Base-by-base conservation (phyloP, 176 grass and related monocot species). In the Oryza glumipatula region DNA sequence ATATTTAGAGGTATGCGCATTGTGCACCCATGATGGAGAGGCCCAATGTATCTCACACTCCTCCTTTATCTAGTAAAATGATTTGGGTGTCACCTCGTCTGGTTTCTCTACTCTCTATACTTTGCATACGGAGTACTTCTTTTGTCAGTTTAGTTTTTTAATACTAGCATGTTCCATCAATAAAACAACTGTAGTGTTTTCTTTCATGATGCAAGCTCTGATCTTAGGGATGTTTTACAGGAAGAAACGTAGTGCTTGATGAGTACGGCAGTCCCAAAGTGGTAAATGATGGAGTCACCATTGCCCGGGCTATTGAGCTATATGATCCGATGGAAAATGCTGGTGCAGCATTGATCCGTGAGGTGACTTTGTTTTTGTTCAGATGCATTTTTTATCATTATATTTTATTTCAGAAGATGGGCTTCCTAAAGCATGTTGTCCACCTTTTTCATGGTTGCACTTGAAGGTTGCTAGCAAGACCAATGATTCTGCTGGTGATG, bases 401-500 rank as follows among this genome's bases (percentile, higher is more conserved):
- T 74, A n/a, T 21, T 11, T n/a, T 74, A 70, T 70, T 71, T 39
- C 16, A 35, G 9, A 22, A 46, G 76, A 19, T 32, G 23, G 7
- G 65, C 41, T 67, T 67, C 17, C 33, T 61, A 61, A 86, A 41
- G 13, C 21, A 14, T 49, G 11, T 48, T 67, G 16, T 81, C 36
- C 9, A 39, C 54, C 21, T 79, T 79, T 12, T 24, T 77, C 52
- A 43, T 70, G 12, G 1, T 54, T 80, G 56, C 70, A 97, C 0
- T 36, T 80, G 72, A 75, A 97, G 95, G 95, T 97, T 87, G 95
- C 90, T 88, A 97, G 95, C 46, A 97, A 97, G 84, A 97, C 92
- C 36, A 94, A 97, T 87, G 95, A 97, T 65, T 94, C 95, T 36
- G 95, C 95, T 67, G 95, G 95, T 85, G 95, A 97, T 88, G 95